Conservation (phyloP, 2,329 filamentous ascomycete genomes). For the Myotisia sp. region DNA sequence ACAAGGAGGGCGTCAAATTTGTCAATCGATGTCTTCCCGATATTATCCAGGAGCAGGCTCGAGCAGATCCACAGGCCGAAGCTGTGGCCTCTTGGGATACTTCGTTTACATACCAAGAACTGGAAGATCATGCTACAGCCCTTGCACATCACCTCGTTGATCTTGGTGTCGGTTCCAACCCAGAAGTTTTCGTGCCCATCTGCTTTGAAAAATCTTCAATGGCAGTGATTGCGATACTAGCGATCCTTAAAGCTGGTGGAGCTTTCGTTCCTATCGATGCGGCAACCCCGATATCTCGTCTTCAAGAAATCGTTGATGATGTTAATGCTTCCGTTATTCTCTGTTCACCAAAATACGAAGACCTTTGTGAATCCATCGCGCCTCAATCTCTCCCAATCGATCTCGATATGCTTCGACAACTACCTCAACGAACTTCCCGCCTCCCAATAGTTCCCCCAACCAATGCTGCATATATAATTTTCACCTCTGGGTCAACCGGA, state of each 20-base stretch:
- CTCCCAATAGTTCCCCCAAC: conserved; percentile 8
- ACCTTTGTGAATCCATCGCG: conserved; percentile 6
- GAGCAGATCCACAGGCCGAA: conserved; percentile 8
- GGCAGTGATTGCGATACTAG: conserved; percentile 41
- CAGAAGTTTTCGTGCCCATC: conserved; percentile 51
- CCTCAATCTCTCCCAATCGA: conserved; percentile 7
- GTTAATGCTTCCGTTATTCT: conserved; percentile 13
- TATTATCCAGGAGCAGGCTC: conserved; percentile 11
- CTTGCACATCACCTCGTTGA: conserved; percentile 45
- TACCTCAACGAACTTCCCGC: conserved; percentile 8
- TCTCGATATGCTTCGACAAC: conserved; percentile 5
- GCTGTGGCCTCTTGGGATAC: conserved; percentile 20
- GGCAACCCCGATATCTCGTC: conserved; percentile 17
- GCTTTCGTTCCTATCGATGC: conserved; percentile 21
- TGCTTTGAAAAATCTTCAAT: conserved; percentile 61
- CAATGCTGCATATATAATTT: conserved; percentile 39
- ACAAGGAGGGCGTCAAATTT: conserved; percentile 11
- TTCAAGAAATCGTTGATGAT: conserved; percentile 15
- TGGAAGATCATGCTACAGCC: conserved; percentile 51
- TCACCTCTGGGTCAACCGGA: conserved; percentile 38
- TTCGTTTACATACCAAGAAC: conserved; percentile 45
- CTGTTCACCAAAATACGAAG: conserved; percentile 9
- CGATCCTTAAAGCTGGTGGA: conserved; percentile 20
- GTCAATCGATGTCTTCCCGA: conserved; percentile 14
- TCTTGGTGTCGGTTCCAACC: conserved; percentile 35